These are phyloP conservation scores for Solanum pimpinellifolium DNA, from an alignment of 257 asterid genomes.

Conservation along the genomic window DNA sequence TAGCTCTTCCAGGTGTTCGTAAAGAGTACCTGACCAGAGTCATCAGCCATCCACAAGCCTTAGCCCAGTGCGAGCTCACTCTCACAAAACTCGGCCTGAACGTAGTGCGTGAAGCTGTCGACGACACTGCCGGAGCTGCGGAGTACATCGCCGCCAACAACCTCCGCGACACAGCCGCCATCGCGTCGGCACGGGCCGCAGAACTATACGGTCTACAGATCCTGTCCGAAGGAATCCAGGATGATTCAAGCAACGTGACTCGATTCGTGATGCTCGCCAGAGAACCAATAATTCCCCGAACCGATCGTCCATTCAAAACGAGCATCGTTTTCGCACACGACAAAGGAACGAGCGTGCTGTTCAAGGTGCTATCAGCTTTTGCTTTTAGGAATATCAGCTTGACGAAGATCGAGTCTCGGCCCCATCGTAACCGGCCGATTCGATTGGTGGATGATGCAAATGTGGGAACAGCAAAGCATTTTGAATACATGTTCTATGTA, in stretches of 20 bases:
- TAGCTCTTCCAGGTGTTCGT: slow-evolving; percentile 70
- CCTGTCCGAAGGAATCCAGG: slow-evolving; percentile 68
- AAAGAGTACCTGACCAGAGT: slow-evolving; percentile 52
- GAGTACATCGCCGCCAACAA: slow-evolving; percentile 57
- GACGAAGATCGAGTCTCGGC: slow-evolving; percentile 86
- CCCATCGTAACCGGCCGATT: slow-evolving; percentile 65
- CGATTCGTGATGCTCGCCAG: slow-evolving; percentile 88
- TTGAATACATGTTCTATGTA: slow-evolving; percentile 73
- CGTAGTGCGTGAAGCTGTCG: slow-evolving; percentile 68
- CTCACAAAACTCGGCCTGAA: slow-evolving; percentile 47
- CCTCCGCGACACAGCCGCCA: slow-evolving; percentile 70
- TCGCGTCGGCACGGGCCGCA: slow-evolving; percentile 85
- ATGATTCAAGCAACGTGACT: slow-evolving; percentile 73
- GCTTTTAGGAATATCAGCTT: slow-evolving; percentile 70
- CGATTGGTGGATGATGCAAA: slow-evolving; percentile 51
- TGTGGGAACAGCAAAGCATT: slow-evolving; percentile 65
- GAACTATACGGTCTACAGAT: slow-evolving; percentile 61
- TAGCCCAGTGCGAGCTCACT: slow-evolving; percentile 79
- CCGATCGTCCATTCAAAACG: slow-evolving; percentile 85
- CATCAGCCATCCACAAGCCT: slow-evolving; percentile 86
- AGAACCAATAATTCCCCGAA: slow-evolving; percentile 72
- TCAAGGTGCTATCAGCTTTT: slow-evolving; percentile 78
- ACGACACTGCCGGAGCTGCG: slow-evolving; percentile 88
- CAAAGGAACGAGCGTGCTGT: slow-evolving; percentile 61
- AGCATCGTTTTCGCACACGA: slow-evolving; percentile 88